A percentile compares a stretch with the other conserved stretches of the same genome.
These are phyloP conservation scores for Diaporthe ampelina DNA, from an alignment of 2,329 filamentous ascomycete species.

Conservation along the genomic window DNA sequence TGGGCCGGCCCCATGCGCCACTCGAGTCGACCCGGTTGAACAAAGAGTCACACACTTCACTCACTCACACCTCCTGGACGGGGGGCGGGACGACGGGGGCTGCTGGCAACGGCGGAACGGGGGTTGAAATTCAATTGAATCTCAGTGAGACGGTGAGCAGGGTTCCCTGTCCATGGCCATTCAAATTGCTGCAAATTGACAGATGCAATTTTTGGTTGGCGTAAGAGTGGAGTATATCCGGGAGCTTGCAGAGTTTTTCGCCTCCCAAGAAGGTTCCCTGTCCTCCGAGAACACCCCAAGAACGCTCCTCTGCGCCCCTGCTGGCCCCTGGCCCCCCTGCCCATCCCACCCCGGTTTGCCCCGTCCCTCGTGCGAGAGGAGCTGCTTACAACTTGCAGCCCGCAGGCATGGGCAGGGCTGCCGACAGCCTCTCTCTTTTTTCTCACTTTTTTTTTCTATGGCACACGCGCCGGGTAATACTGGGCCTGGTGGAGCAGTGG, in stretches of 20 bases:
- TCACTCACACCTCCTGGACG: slow-evolving; percentile 22
- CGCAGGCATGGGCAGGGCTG: neutral
- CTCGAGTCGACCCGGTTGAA: neutral
- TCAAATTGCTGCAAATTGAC: slow-evolving; percentile 38
- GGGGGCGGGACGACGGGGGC: neutral
- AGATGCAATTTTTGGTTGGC: slow-evolving; percentile 31
- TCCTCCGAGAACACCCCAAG: slow-evolving; percentile 32
- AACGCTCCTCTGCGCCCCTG: neutral
- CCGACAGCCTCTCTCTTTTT: slow-evolving; percentile 27
- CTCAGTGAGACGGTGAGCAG: slow-evolving; percentile 38
- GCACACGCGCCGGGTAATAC: slow-evolving; percentile 38
- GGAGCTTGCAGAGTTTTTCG: slow-evolving; percentile 41
- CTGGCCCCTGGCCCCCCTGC: neutral
- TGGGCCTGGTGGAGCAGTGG: slow-evolving; percentile 36
- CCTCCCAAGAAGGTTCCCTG: slow-evolving; percentile 7
- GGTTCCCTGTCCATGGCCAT: slow-evolving; percentile 10
- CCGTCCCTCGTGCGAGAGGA: slow-evolving; percentile 14
- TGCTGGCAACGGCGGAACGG: slow-evolving; percentile 5
- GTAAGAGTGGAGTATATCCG: slow-evolving; percentile 33
- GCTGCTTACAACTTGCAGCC: neutral
- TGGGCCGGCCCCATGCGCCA: neutral
- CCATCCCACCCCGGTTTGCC: neutral
- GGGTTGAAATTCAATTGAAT: neutral
- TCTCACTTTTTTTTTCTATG: slow-evolving; percentile 27
- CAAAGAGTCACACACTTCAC: slow-evolving; percentile 18